Conservation (phyloP, 441 rosid genomes). For the Eutrema salsugineum region DNA sequence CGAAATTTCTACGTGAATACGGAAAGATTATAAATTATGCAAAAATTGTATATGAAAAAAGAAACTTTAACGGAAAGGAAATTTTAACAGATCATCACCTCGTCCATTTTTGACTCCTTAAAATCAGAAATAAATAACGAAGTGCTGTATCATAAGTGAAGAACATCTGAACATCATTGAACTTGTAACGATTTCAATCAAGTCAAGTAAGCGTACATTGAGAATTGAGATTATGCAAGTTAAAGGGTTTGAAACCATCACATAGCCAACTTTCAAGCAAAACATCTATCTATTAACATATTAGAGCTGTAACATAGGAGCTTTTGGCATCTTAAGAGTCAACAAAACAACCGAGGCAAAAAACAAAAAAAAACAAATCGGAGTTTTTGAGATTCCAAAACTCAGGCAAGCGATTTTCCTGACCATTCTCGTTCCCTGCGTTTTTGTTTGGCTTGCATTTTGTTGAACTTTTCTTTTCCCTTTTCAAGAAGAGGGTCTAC, state of each 20-base stretch:
- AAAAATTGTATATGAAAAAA: too few species aligned
- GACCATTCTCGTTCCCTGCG: conserved; percentile 86
- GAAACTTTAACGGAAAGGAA: too few species aligned
- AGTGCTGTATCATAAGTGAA: too few species aligned
- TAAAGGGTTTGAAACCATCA: neutral
- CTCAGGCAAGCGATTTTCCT: conserved; percentile 80
- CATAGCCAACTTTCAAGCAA: neutral
- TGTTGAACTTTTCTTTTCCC: conserved; percentile 93
- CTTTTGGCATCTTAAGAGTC: neutral
- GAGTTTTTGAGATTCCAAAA: neutral
- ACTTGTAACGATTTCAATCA: too few species aligned
- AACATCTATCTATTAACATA: conserved; percentile 2
- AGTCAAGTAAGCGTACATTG: neutral
- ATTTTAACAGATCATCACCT: too few species aligned
- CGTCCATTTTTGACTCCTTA: too few species aligned
- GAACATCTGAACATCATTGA: too few species aligned
- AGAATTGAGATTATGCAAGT: neutral
- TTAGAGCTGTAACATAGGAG: neutral
- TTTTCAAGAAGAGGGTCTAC: conserved; percentile 92
- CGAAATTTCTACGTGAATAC: too few species aligned
- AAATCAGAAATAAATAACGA: too few species aligned
- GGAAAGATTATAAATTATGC: too few species aligned
- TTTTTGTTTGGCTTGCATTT: conserved; percentile 89
- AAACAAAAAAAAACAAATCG: neutral
- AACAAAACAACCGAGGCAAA: neutral